Base-by-base conservation (phyloP, 2,329 filamentous ascomycete genomes). In the Pyrenophora graminea region DNA sequence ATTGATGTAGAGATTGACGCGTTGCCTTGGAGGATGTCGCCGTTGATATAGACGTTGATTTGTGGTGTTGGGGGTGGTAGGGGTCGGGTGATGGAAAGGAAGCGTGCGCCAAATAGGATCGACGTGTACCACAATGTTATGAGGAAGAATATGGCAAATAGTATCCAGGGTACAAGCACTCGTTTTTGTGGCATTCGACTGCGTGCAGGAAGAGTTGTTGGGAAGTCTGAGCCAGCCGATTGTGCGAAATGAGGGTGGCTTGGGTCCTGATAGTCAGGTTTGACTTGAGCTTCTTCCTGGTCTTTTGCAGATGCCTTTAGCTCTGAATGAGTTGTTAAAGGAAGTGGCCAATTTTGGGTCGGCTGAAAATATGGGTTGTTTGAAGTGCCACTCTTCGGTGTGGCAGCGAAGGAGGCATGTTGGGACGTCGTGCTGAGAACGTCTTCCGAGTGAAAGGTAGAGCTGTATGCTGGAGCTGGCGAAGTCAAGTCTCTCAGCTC, bases 381-480 rank as follows among this genome's bases (percentile, higher is more conserved):
- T 10, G 47, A 27, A 2, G 15, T 6, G 7, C n/a, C 33, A 8
- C 39, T 39, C 13, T 48, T 39, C 12, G 39, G 3, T 6, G 12
- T 32, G 12, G 17, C 15, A 42, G 41, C 21, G 23, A 39, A 17
- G n/a, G 2, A 17, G 19, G 17, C 25, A 51, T 44, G 32, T 30
- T 40, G 47, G 31, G 8, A 8, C 34, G 32, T 40, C 34, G 32
- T 43, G 32, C 30, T 18, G 30, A 17, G 30, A 45, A 31, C 31
- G 17, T 23, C 17, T 43, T 49, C 31, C 9, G 37, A 38, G 33
- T 53, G 23, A 33, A 60, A 56, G 18, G 58, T 57, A 10, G 61
- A 62, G 9, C 43, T 53, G 49, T 68, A 68, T n/a, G 59, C 53
- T 37, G 64, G 64, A 27, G 63, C 56, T 30, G 64, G 63, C 6